These are phyloP conservation scores for Pythium periplocum DNA, from an alignment of 352 stramenopile genomes.

Conservation along the genomic window DNA sequence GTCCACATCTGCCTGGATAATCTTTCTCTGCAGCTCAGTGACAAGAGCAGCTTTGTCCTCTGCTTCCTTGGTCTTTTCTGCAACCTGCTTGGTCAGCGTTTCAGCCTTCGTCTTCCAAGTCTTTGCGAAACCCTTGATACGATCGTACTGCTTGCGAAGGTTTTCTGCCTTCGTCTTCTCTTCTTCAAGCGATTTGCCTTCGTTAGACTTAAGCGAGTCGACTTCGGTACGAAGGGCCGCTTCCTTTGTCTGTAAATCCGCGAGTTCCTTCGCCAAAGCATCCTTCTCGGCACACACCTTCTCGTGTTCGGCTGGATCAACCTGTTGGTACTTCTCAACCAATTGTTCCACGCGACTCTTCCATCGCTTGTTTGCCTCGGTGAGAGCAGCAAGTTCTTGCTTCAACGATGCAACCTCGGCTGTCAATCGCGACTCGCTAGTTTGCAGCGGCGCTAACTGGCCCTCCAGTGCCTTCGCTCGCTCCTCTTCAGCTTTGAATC, in stretches of 20 bases:
- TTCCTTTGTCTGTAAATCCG: constrained; percentile 36
- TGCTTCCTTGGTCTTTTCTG: constrained; percentile 60
- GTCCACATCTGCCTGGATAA: constrained; percentile 29
- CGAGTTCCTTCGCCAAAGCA: constrained; percentile 38
- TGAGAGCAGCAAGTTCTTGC: constrained; percentile 53
- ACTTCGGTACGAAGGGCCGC: constrained; percentile 36
- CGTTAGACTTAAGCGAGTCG: constrained; percentile 19
- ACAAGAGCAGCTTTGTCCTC: constrained; percentile 41
- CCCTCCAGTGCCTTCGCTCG: constrained; percentile 41
- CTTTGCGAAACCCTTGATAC: constrained; percentile 79
- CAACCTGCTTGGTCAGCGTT: constrained; percentile 49
- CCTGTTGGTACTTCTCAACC: constrained; percentile 80
- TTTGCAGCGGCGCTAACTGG: constrained; percentile 48
- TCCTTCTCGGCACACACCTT: constrained; percentile 61
- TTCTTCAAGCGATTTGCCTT: constrained; percentile 29
- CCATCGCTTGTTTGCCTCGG: constrained; percentile 66
- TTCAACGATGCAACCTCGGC: constrained; percentile 51
- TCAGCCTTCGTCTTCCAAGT: constrained; percentile 80
- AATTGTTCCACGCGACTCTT: constrained; percentile 77
- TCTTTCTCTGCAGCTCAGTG: constrained; percentile 33
- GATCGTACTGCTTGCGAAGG: constrained; percentile 68
- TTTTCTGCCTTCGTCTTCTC: constrained; percentile 67
- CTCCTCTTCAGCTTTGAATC: constrained; percentile 45
- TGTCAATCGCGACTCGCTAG: constrained; percentile 35
- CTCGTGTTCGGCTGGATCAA: constrained; percentile 68